phyloP scores from a whole-genome alignment of 2,329 filamentous ascomycete genomes.

The Metarhizium guizhouense region DNA sequence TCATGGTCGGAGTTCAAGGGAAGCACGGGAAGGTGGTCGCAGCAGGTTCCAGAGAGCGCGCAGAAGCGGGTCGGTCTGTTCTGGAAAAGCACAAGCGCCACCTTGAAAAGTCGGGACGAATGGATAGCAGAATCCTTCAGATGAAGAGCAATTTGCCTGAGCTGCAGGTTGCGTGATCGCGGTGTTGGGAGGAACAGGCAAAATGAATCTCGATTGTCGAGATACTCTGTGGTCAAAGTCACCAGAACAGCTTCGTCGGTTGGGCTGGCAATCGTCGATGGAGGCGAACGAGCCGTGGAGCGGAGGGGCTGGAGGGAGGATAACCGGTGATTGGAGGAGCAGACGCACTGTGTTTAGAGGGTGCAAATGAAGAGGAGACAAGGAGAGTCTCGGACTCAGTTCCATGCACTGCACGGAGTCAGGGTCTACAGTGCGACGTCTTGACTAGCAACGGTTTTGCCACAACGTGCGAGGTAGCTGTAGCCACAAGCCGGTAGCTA shows the following conservation, averaged over 20 bases:
- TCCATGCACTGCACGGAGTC: no score
- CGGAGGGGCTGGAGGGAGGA: no score
- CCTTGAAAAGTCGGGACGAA: neutral
- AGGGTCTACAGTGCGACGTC: no score
- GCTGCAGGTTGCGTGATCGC: neutral
- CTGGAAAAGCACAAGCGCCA: neutral
- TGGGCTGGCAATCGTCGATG: neutral
- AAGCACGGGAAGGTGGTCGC: neutral
- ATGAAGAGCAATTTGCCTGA: neutral
- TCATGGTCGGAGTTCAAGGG: constrained; percentile 18
- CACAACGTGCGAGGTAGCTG: neutral
- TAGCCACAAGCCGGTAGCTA: neutral
- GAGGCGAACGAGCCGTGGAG: no score
- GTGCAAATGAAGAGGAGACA: no score
- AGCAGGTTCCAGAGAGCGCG: constrained; percentile 1
- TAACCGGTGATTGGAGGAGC: neutral
- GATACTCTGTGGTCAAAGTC: neutral
- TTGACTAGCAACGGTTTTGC: no score
- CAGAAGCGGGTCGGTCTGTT: neutral
- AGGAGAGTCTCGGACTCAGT: no score
- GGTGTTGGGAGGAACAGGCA: neutral
- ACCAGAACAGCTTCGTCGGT: neutral
- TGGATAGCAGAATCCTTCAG: neutral
- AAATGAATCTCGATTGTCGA: neutral
- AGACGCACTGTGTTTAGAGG: neutral